Evolutionary conservation across 148 eudicot species (phyloP).

Genomic region (Gaultheria prostrata): DNA sequence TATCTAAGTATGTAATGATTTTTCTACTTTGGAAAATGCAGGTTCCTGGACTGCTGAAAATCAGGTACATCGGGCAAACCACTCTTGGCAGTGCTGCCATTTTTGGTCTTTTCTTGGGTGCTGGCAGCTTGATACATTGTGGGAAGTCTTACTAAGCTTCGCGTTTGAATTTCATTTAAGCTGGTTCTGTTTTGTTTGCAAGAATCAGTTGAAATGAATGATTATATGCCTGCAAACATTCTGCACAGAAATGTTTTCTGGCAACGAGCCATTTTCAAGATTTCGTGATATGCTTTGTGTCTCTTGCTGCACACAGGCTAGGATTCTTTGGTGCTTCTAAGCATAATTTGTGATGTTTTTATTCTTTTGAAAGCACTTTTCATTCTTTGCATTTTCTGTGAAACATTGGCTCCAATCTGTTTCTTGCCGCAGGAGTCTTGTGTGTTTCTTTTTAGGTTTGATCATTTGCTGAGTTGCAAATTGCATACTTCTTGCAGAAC

Average conservation of each 20-base stretch:
- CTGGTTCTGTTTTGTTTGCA: slow-evolving; percentile 10
- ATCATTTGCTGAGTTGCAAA: neutral
- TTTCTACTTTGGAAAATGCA: slow-evolving; percentile 27
- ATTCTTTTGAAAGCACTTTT: neutral
- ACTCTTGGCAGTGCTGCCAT: slow-evolving; percentile 89
- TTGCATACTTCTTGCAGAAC: neutral
- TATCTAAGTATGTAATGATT: no score
- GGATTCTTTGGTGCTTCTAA: neutral
- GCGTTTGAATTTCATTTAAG: neutral
- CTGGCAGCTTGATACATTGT: slow-evolving; percentile 94
- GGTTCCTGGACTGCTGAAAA: slow-evolving; percentile 87
- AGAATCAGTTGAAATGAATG: neutral
- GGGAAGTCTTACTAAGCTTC: slow-evolving; percentile 65
- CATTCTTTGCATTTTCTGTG: neutral
- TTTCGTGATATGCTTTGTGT: neutral
- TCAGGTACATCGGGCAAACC: slow-evolving; percentile 84
- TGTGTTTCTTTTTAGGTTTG: neutral
- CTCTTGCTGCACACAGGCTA: neutral
- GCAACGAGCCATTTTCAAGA: neutral
- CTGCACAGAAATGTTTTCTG: neutral
- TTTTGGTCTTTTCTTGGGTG: slow-evolving; percentile 90
- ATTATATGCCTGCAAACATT: slow-evolving; percentile 2
- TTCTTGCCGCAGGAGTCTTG: neutral
- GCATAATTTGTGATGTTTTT: neutral
- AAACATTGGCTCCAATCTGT: neutral